Evolutionary conservation across 202 grass and related monocot genomes (phyloP).

Genomic region (Brachypodium distachyon): DNA sequence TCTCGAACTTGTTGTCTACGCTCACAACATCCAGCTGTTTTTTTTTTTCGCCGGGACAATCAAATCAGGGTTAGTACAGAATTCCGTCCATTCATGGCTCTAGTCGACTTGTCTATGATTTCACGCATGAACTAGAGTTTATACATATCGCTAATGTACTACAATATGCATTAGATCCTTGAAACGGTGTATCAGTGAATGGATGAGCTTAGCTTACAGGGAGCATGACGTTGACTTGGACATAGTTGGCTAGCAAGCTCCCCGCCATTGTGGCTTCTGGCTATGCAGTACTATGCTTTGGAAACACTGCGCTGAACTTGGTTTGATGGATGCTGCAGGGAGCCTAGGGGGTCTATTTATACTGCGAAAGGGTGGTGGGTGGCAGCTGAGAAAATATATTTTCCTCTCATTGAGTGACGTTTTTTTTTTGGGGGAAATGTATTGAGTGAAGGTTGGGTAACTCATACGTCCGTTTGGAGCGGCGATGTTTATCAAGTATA

Average conservation of each 20-base stretch:
- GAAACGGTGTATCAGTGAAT: background rate
- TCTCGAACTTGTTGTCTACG: slow-evolving; percentile 46
- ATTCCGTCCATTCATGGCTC: background rate
- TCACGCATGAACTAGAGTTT: background rate
- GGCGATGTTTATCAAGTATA: too few species aligned
- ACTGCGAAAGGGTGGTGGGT: background rate
- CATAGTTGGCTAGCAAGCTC: slow-evolving; percentile 69
- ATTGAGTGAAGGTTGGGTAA: too few species aligned
- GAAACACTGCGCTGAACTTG: slow-evolving; percentile 2
- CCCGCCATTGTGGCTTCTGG: slow-evolving; percentile 18
- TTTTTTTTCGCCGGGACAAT: background rate
- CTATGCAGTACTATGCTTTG: background rate
- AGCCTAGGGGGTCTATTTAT: slow-evolving; percentile 30
- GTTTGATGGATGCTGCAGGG: slow-evolving; percentile 18
- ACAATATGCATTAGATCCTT: background rate
- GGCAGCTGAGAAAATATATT: too few species aligned
- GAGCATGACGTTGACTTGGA: slow-evolving; percentile 85
- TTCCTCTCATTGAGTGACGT: too few species aligned
- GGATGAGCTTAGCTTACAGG: slow-evolving; percentile 52
- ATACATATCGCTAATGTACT: background rate
- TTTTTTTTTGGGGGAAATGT: too few species aligned
- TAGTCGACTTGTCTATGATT: background rate
- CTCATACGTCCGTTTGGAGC: too few species aligned
- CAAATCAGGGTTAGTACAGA: background rate
- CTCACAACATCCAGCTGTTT: slow-evolving; percentile 60